Conservation (phyloP, 352 stramenopile species). For the Achlya hypogyna region DNA sequence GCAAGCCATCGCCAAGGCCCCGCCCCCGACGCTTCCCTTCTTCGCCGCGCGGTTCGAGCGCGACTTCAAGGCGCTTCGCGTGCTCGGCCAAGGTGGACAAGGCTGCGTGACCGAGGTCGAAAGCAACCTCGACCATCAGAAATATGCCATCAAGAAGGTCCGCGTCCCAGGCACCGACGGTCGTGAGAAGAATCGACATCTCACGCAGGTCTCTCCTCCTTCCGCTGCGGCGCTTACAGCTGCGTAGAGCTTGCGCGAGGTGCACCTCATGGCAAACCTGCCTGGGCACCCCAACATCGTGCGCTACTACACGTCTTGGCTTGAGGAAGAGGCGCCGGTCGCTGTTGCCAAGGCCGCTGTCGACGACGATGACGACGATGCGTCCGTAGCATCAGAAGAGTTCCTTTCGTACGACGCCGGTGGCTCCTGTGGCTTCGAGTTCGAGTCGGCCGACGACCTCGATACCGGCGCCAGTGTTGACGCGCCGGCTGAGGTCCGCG, state of each 20-base stretch:
- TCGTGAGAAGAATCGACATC: constrained; percentile 1
- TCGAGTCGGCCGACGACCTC: constrained; percentile 8
- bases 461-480: constrained; percentile 22
- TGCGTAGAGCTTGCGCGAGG: constrained; percentile 63
- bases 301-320: constrained; percentile 72
- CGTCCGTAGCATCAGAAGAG: constrained; percentile 20
- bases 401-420: constrained; percentile 9
- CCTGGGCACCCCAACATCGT: constrained; percentile 62
- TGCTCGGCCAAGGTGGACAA: constrained; percentile 61
- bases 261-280: constrained; percentile 66
- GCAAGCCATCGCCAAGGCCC: neutral
- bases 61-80: constrained; percentile 59
- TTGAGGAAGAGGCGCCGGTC: constrained; percentile 39
- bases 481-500: constrained; percentile 25
- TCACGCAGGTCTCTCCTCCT: constrained; percentile 21
- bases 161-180: constrained; percentile 21
- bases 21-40: neutral
- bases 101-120: constrained; percentile 66
- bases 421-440: constrained; percentile 27
- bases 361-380: constrained; percentile 30
- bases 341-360: constrained; percentile 28
- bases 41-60: constrained; percentile 45
- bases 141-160: constrained; percentile 76
- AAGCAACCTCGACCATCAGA: constrained; percentile 57
- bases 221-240: too few relatives aligned